phyloP scores from a whole-genome alignment of 768 basidiomycete species.

The Kwoniella dendrophila region DNA sequence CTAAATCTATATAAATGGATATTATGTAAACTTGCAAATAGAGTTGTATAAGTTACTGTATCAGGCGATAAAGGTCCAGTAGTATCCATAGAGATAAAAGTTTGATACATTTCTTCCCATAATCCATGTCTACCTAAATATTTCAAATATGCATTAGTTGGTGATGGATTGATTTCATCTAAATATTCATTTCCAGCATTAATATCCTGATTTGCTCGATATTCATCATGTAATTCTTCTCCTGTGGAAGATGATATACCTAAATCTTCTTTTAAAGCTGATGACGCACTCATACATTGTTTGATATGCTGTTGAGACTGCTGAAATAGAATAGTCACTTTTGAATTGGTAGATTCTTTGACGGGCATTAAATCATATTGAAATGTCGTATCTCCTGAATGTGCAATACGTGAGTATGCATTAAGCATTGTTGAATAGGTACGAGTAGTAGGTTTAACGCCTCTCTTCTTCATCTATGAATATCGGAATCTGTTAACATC shows the following conservation, averaged over 20 bases:
- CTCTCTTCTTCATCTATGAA: slow-evolving; percentile 53
- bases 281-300: not conserved
- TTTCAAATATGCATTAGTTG: slow-evolving; percentile 50
- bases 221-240: not conserved
- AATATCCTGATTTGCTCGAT: not conserved
- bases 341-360: slow-evolving; percentile 29
- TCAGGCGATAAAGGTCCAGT: slow-evolving; percentile 37
- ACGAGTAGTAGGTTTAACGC: slow-evolving; percentile 43
- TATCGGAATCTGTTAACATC: not conserved
- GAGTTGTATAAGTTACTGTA: slow-evolving; percentile 41
- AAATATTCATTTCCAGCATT: not conserved
- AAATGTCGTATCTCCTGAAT: slow-evolving; percentile 8
- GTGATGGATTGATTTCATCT: slow-evolving; percentile 27
- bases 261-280: slow-evolving; percentile 12
- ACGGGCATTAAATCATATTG: slow-evolving; percentile 4
- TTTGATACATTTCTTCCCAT: slow-evolving; percentile 42
- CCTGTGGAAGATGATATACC: not conserved
- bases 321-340: slow-evolving; percentile 35
- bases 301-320: slow-evolving; percentile 13
- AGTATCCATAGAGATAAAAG: slow-evolving; percentile 33
- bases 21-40: slow-evolving; percentile 35
- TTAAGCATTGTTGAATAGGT: slow-evolving; percentile 49
- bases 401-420: slow-evolving; percentile 35
- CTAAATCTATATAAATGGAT: not conserved
- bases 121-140: slow-evolving; percentile 38